A percentile compares a stretch with the other conserved stretches of the same genome.
Evolutionary conservation across 768 basidiomycete species (phyloP).

Genomic region (Pleurotus tuber-regium): DNA sequence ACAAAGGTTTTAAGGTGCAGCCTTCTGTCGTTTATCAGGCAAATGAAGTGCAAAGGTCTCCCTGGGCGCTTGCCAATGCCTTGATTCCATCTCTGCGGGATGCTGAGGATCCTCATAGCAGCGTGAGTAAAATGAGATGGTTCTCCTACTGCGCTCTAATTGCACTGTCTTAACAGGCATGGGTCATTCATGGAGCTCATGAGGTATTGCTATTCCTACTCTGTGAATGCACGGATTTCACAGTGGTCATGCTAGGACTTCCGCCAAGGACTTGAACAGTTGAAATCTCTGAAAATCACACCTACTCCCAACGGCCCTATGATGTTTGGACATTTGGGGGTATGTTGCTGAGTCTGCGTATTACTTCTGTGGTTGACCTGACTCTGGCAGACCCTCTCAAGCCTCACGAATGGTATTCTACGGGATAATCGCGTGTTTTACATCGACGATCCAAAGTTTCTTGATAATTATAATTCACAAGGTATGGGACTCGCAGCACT

Average conservation of each 20-base stretch:
- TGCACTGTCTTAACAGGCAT: slow-evolving; percentile 22
- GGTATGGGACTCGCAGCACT: background rate
- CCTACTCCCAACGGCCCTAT: background rate
- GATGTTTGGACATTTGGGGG: background rate
- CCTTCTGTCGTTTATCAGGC: background rate
- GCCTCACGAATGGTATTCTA: slow-evolving; percentile 36
- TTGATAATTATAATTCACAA: background rate
- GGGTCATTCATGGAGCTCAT: slow-evolving; percentile 30
- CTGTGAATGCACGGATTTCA: no score
- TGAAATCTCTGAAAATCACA: slow-evolving; percentile 7
- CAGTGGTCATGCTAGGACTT: slow-evolving; percentile 25
- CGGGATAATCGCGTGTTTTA: slow-evolving; percentile 22
- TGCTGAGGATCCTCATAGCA: background rate
- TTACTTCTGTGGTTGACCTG: no score
- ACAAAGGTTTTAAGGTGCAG: background rate
- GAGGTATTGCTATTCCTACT: slow-evolving; percentile 19
- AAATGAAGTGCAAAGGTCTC: slow-evolving; percentile 7
- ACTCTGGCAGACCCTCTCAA: slow-evolving; percentile 23
- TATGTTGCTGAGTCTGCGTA: background rate
- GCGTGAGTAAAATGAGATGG: background rate
- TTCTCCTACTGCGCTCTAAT: background rate
- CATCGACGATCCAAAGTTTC: background rate
- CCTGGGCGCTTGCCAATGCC: slow-evolving; percentile 9
- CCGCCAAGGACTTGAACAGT: slow-evolving; percentile 21
- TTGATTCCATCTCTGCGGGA: slow-evolving; percentile 7